Percentiles rank a stretch among this genome's conserved stretches.
Evolutionary conservation across 768 basidiomycete species (phyloP).

Genomic region (Calocera cornea): DNA sequence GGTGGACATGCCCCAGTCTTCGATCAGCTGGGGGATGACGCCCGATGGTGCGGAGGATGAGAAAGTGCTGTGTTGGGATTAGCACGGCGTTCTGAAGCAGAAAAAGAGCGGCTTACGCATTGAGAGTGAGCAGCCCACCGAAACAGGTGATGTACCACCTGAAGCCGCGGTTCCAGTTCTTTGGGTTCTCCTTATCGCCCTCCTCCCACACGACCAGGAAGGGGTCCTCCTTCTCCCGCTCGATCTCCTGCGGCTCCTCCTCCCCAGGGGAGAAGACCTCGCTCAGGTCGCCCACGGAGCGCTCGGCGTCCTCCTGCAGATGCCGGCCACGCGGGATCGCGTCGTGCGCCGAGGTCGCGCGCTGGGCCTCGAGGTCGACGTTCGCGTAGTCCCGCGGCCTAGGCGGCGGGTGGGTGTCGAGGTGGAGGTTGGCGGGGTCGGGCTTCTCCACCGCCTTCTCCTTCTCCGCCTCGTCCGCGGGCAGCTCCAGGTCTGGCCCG

Average conservation of each 20-base stretch:
- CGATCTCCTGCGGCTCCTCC: not conserved
- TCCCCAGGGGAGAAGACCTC: not conserved
- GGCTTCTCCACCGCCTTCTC: not conserved
- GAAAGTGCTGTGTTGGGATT: slow-evolving; percentile 11
- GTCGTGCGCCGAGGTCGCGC: not conserved
- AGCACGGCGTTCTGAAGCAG: not conserved
- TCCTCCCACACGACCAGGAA: not conserved
- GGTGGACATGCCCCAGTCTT: slow-evolving; percentile 7
- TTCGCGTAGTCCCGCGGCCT: not conserved
- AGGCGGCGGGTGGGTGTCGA: not conserved
- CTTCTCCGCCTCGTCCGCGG: not conserved
- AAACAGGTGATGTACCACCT: slow-evolving; percentile 12
- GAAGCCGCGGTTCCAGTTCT: slow-evolving; percentile 14
- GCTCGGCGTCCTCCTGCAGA: not conserved
- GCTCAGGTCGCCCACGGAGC: not conserved
- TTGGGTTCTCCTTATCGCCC: slow-evolving; percentile 10
- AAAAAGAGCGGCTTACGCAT: slow-evolving; percentile 11
- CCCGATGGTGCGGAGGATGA: slow-evolving; percentile 14
- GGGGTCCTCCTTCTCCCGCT: not conserved
- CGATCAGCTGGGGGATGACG: slow-evolving; percentile 11
- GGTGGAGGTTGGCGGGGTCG: not conserved
- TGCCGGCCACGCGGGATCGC: not conserved
- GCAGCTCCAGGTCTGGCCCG: not conserved
- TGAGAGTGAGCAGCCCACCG: slow-evolving; percentile 6
- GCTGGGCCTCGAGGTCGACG: not conserved